Percentiles rank a stretch among this genome's conserved stretches.
phyloP scores from a whole-genome alignment of 2,329 filamentous ascomycete genomes.

The Periglandula ipomoeae region DNA sequence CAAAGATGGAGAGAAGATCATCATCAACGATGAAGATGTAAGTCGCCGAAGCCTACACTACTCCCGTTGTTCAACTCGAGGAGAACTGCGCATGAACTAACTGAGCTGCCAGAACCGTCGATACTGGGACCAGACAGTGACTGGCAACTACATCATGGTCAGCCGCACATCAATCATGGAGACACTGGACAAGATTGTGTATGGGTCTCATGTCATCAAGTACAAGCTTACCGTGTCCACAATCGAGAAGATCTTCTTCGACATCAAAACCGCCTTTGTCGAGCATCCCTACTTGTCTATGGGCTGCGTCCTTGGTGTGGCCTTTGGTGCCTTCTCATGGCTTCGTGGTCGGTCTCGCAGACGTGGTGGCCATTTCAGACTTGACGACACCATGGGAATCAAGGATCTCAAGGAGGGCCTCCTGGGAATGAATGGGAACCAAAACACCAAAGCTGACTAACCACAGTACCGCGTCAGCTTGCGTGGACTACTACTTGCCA shows the following conservation, averaged over 20 bases:
- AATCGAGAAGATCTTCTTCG: constrained; percentile 63
- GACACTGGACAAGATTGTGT: constrained; percentile 64
- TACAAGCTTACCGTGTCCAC: constrained; percentile 69
- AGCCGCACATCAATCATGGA: constrained; percentile 87
- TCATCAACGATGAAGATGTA: constrained; percentile 96
- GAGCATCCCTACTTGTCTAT: constrained; percentile 52
- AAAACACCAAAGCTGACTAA: constrained; percentile 27
- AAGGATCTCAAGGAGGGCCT: constrained; percentile 56
- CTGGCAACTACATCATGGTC: constrained; percentile 81
- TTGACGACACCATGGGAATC: constrained; percentile 46
- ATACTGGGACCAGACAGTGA: constrained; percentile 90
- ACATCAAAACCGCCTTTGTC: constrained; percentile 47
- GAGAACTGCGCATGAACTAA: constrained; percentile 2
- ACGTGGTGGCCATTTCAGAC: constrained; percentile 49
- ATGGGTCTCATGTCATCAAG: constrained; percentile 60
- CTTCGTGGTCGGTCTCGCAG: constrained; percentile 45
- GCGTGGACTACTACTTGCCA: neutral
- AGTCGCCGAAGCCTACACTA: constrained; percentile 31
- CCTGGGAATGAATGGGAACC: constrained; percentile 35
- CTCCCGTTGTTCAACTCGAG: too few species aligned
- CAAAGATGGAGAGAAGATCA: constrained; percentile 78
- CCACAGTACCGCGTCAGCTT: neutral
- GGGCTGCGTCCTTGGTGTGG: constrained; percentile 47
- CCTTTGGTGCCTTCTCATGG: constrained; percentile 43
- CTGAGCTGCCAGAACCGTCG: constrained; percentile 58